Base-by-base conservation (phyloP, 768 basidiomycete species). In the Pisolithus marmoratus region DNA sequence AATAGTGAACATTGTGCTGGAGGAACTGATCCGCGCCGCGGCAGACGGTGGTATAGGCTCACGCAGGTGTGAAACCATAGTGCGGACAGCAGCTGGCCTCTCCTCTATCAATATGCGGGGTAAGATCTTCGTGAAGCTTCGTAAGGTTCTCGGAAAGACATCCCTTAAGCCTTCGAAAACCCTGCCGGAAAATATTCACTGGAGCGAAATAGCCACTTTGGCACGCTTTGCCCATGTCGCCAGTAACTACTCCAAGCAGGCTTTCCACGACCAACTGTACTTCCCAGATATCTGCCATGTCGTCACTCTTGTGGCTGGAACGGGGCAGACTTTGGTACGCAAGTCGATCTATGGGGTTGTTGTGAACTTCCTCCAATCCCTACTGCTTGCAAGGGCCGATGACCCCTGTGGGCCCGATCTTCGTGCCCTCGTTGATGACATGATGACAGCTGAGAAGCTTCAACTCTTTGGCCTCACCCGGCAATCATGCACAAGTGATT, bases 261-360 rank as follows among this genome's bases (percentile, higher is more conserved):
- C 80, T 2, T 74, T 77, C 12, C 82, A 85, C 54, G 82, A 80
- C 48, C 87, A 90, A 58, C 73, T 94, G 24, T 93, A 84, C 62
- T 78, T 93, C 4, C 87, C 94, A 0, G 94, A 96, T 64, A 74
- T 89, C 29, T 74, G 85, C 41, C 90, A 96, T 65, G 73, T 90
- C 37, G 81, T 90, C 55, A 84, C 85, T 5, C 73, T 94, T n/a
- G 73, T 87, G 1, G 81, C 87, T 7, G 87, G 81, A 9, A 82
- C 82, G 34, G 94, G 94, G 11, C 80, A 87, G 6, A 69, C 83
- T 0, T 69, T 83, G 12, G 81, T 93, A 46, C 83, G 93, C 22
- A 86, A 85, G 55, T 85, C 89, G 4, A 80, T 90, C 38, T 91
- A 90, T 62, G 92, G 88, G 8, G 78, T 89, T 36, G 70, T 90